Conservation (phyloP, 106 monocot species). For the Amphibolis antarctica region DNA sequence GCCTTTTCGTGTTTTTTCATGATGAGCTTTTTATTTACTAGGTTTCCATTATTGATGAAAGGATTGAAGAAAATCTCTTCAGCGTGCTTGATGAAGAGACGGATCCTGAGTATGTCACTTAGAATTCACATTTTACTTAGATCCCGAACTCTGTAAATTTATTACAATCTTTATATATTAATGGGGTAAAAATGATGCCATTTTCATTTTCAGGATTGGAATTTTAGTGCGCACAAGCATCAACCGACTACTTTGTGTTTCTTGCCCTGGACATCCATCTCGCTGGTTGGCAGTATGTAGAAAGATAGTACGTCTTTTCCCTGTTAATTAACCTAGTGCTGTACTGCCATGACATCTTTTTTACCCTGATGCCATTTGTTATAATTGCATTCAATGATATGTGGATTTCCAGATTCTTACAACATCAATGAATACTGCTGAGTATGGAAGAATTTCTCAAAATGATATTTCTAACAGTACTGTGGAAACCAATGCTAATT, state of each 20-base stretch:
- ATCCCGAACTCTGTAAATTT: background rate
- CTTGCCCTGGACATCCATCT: constrained; percentile 75
- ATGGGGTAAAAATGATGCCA: background rate
- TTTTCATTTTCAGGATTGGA: constrained; percentile 54
- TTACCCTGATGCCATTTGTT: too few relatives aligned
- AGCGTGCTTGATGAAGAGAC: constrained; percentile 98
- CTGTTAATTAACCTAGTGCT: background rate
- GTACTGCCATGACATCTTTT: background rate
- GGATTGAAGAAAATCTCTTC: constrained; percentile 92
- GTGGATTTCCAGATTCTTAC: constrained; percentile 50
- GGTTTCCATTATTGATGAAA: constrained; percentile 56
- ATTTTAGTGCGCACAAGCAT: constrained; percentile 73
- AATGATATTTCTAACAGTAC: constrained; percentile 21
- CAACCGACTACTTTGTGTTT: constrained; percentile 57
- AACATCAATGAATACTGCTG: constrained; percentile 33
- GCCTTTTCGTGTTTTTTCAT: background rate
- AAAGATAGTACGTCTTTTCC: constrained; percentile 34
- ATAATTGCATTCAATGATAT: background rate
- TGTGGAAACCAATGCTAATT: constrained; percentile 26
- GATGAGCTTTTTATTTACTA: constrained; percentile 6
- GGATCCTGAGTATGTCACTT: constrained; percentile 63
- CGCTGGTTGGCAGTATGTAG: constrained; percentile 70
- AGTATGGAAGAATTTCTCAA: constrained; percentile 14
- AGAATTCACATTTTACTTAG: background rate
- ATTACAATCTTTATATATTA: background rate